Evolutionary conservation across 139 green algal species (phyloP), one percentile per base, ranked within the genome.

Genomic region (Tetradesmus lagerheimii): DNA sequence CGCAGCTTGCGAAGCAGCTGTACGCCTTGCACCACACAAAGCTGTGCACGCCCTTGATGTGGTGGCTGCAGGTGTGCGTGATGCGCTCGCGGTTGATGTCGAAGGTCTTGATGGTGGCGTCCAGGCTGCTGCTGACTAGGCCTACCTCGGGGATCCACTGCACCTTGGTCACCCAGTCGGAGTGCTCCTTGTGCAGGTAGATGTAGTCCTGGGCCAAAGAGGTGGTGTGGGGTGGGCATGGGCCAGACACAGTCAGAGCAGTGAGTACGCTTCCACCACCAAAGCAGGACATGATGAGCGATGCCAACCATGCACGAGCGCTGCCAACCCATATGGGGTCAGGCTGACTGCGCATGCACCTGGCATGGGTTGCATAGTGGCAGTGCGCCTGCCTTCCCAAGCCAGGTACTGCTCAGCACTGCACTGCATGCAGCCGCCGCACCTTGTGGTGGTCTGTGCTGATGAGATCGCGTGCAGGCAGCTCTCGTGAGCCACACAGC

Each of bases 151-250:
- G 94, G 2, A 97, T 92, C 89, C 91, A 94, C n/a, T 87, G 43
- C 45, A 96, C 90, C 95, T 97, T 93, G 43, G 94, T 97, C 39
- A 98, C 93, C 96, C 96, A 98, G 89, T 98, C 96, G 0, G 25
- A 91, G 83, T 98, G 96, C n/a, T 96, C 94, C 43, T 97, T 91
- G 88, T 97, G 94, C 43, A 97, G 93, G 71, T 93, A 94, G 71
- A 95, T 92, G 88, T 94, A 96, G 91, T 97, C 94, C 86, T 90
- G 90, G 14, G 23, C 5, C 27, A 81, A 27, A 1, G 66, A 34
- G 66, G 66, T 29, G 66, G 66, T 15, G 15, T 31, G 29, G 66
- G 5, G 15, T 76, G 6, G 8, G 12, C 43, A 50, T 9, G 6
- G 12, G 47, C 8, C 5, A 50, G 4, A 8, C 43, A 50, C 43